These are phyloP conservation scores for Coemansia sp. DNA, from an alignment of 192 early-diverging fungal genomes.

Conservation along the genomic window DNA sequence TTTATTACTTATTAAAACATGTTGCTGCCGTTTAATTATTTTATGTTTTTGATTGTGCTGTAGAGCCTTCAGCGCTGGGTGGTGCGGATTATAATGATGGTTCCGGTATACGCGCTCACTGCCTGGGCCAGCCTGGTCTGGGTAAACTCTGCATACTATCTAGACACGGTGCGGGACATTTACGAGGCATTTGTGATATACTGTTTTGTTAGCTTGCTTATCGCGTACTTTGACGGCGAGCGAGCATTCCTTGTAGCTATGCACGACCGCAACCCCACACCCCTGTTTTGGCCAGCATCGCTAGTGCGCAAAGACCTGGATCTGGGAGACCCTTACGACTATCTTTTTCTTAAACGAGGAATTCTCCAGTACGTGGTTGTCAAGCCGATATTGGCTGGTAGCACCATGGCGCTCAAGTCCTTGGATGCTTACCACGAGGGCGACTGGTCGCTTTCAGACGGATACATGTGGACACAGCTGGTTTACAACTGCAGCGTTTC, in stretches of 20 bases:
- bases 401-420: slow-evolving; percentile 81
- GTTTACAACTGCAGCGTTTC: slow-evolving; percentile 90
- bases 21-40: not conserved
- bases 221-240: slow-evolving; percentile 90
- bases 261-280: slow-evolving; percentile 72
- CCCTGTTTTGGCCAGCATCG: slow-evolving; percentile 81
- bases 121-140: slow-evolving; percentile 78
- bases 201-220: slow-evolving; percentile 86
- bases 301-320: slow-evolving; percentile 74
- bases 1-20: no score
- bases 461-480: slow-evolving; percentile 81
- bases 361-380: slow-evolving; percentile 94
- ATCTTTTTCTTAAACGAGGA: slow-evolving; percentile 83
- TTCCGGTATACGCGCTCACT: slow-evolving; percentile 86
- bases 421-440: slow-evolving; percentile 81
- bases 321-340: slow-evolving; percentile 83
- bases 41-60: slow-evolving; percentile 30
- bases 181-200: slow-evolving; percentile 98
- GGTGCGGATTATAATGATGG: slow-evolving; percentile 69
- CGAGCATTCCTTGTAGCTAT: slow-evolving; percentile 78
- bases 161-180: slow-evolving; percentile 89
- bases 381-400: slow-evolving; percentile 77
- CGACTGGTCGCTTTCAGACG: slow-evolving; percentile 63
- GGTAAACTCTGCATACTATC: slow-evolving; percentile 73
- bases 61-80: slow-evolving; percentile 65